These are phyloP conservation scores for Lactarius akahatsu DNA, from an alignment of 768 basidiomycete species.

Conservation along the genomic window DNA sequence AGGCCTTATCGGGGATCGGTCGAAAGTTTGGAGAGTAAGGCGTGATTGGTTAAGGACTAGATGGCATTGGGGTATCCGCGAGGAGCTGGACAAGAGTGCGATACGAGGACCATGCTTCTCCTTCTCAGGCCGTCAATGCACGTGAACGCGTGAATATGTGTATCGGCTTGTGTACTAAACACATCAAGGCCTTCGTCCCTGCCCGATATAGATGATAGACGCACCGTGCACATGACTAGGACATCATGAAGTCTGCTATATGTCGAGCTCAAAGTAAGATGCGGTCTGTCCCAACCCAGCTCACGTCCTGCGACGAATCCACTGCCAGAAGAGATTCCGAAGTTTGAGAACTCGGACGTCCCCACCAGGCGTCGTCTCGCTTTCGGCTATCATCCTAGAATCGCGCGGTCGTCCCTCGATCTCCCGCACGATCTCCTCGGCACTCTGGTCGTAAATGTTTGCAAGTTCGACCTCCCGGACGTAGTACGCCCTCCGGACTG, in stretches of 20 bases:
- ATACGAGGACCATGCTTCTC: not conserved
- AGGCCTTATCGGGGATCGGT: not conserved
- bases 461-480: slow-evolving; percentile 57
- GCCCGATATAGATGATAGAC: not conserved
- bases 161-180: not conserved
- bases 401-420: slow-evolving; percentile 34
- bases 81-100: not conserved
- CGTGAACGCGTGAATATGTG: too few species aligned
- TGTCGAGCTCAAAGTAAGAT: not conserved
- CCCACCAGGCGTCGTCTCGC: not conserved
- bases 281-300: not conserved
- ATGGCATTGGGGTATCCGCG: not conserved
- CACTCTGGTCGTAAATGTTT: slow-evolving; percentile 50
- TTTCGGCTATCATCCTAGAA: not conserved
- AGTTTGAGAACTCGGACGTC: not conserved
- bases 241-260: not conserved
- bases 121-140: too few species aligned
- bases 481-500: slow-evolving; percentile 66
- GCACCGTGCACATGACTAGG: not conserved
- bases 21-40: not conserved
- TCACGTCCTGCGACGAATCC: slow-evolving; percentile 8
- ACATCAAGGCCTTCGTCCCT: not conserved
- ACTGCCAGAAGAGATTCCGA: slow-evolving; percentile 9
- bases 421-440: slow-evolving; percentile 50
- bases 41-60: not conserved